phyloP scores from a whole-genome alignment of 106 monocot species.

The Dioscorea dumetorum region DNA sequence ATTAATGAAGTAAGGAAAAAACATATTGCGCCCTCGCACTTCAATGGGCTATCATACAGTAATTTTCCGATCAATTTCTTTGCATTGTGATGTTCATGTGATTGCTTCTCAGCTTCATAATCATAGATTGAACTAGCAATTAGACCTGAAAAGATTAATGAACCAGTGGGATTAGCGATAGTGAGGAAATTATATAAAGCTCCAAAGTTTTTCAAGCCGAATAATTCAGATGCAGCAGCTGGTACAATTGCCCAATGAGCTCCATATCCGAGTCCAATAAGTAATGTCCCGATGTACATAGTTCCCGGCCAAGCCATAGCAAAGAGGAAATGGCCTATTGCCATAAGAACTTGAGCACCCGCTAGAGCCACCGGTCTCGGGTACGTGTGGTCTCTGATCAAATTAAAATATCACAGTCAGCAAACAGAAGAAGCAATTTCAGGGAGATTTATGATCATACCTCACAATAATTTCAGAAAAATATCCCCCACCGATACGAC shows the following conservation, averaged over 20 bases:
- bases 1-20: slow-evolving; percentile 51
- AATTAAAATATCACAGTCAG: not conserved
- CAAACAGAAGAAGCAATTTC: not conserved
- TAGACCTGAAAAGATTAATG: slow-evolving; percentile 41
- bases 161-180: slow-evolving; percentile 49
- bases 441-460: slow-evolving; percentile 16
- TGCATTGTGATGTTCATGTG: not conserved
- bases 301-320: slow-evolving; percentile 63
- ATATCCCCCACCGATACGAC: slow-evolving; percentile 76
- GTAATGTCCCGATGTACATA: slow-evolving; percentile 38
- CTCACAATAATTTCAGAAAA: slow-evolving; percentile 65
- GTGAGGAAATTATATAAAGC: slow-evolving; percentile 59
- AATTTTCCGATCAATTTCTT: not conserved
- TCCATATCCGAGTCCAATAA: slow-evolving; percentile 50
- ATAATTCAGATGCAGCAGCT: slow-evolving; percentile 41
- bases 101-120: slow-evolving; percentile 47
- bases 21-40: slow-evolving; percentile 44
- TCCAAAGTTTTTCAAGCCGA: slow-evolving; percentile 54
- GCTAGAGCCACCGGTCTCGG: slow-evolving; percentile 44
- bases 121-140: slow-evolving; percentile 54
- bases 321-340: slow-evolving; percentile 42
- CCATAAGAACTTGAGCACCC: slow-evolving; percentile 33
- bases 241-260: slow-evolving; percentile 64
- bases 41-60: slow-evolving; percentile 2
- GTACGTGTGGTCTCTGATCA: slow-evolving; percentile 33